Evolutionary conservation across 2,329 filamentous ascomycete genomes (phyloP), one percentile per base, ranked within the genome.

Genomic region (Colletotrichum sp.): DNA sequence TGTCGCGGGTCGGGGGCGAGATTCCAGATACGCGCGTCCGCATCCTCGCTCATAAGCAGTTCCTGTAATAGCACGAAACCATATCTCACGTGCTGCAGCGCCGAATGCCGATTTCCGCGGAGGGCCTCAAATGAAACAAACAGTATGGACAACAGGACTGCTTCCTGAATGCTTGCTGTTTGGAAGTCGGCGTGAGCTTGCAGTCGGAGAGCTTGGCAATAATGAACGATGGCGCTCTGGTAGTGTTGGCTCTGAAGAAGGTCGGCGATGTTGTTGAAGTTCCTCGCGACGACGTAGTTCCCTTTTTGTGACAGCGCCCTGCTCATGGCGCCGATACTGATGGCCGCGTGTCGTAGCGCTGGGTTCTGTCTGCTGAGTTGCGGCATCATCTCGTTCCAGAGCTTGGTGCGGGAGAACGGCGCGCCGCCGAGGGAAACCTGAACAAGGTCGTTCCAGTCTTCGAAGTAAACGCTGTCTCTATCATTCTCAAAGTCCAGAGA

Each of bases 111-210:
- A 14, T 86, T 86, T 4, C 84, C 85, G 6, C 85, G 79, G 73
- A 85, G 84, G 4, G 84, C 78, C 61, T 86, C 85, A 38, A 86
- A 86, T 71, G 85, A 85, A 52, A 86, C 84, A 55, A 86, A 86
- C 0, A 86, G 74, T 5, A 86, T 78, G 0, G 85, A 86, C 2
- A 85, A 81, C 8, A 86, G 73, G 68, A 86, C 77, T 0, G 85
- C 85, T 3, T 85, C 86, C 13, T 84, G 80, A 7, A 86, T 75
- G 3, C 83, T 82, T n/a, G 84, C 83, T 7, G 79, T 81, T 3
- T 81, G 83, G 3, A 85, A 83, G 38, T 77, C 81, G 2, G 84
- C 84, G 48, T 82, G 81, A 10, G 84, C 80, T 48, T 86, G 85
- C 10, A 85, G 76, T 4, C 84, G 84, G n/a, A 86, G 78, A 8